These are phyloP conservation scores for Heterobasidion parviporum DNA, from an alignment of 1,284 basidiomycete species.

Conservation along the genomic window DNA sequence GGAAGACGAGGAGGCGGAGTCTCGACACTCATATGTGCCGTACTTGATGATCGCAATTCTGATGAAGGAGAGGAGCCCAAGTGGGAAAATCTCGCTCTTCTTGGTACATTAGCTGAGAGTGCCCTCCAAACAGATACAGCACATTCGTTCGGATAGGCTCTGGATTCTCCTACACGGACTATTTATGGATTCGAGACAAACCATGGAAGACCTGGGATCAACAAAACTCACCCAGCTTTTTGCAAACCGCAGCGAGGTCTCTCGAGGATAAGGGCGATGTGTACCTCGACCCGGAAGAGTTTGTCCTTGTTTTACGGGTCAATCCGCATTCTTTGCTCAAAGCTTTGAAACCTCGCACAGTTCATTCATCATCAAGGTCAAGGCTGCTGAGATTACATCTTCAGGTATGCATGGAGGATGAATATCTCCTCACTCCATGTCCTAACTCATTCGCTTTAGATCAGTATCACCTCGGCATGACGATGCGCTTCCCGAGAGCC, in stretches of 20 bases:
- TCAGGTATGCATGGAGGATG: constrained; percentile 37
- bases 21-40: constrained; percentile 71
- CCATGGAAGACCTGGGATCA: constrained; percentile 70
- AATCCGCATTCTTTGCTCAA: background rate
- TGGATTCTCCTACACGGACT: constrained; percentile 79
- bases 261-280: constrained; percentile 75
- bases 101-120: constrained; percentile 2
- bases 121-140: constrained; percentile 46
- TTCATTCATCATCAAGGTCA: constrained; percentile 83
- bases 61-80: constrained; percentile 54
- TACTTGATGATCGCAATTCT: constrained; percentile 57
- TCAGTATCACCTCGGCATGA: constrained; percentile 65
- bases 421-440: too few relatives aligned
- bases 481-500: constrained; percentile 87
- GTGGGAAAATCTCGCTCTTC: constrained; percentile 26
- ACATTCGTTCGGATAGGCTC: constrained; percentile 83
- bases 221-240: constrained; percentile 53
- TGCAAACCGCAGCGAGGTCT: constrained; percentile 43
- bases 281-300: constrained; percentile 78
- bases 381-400: constrained; percentile 80
- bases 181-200: constrained; percentile 69
- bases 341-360: constrained; percentile 28
- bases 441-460: constrained; percentile 31
- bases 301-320: constrained; percentile 13
- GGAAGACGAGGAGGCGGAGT: constrained; percentile 73